These are phyloP conservation scores for Aspergillus novofumigatus DNA, from an alignment of 2,329 filamentous ascomycete genomes.

Conservation along the genomic window DNA sequence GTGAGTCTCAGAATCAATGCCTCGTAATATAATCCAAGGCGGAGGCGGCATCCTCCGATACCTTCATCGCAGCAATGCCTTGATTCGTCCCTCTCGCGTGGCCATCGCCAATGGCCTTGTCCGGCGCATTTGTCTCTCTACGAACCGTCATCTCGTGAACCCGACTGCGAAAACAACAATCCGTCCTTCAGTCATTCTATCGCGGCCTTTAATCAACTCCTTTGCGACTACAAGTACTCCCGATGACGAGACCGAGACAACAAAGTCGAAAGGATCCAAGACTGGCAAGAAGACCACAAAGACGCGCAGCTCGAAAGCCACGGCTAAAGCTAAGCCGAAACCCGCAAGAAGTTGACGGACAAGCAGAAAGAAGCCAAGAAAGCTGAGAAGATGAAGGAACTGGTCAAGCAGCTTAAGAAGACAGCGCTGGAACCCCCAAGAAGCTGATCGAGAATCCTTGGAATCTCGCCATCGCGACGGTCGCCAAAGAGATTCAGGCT, in stretches of 20 bases:
- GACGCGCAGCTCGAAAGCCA: slow-evolving; percentile 21
- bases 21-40: slow-evolving; percentile 28
- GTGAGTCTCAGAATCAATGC: slow-evolving; percentile 24
- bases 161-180: slow-evolving; percentile 8
- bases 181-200: slow-evolving; percentile 13
- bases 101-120: slow-evolving; percentile 24
- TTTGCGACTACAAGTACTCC: slow-evolving; percentile 32
- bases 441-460: slow-evolving; percentile 23
- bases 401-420: slow-evolving; percentile 32
- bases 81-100: slow-evolving; percentile 23
- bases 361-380: slow-evolving; percentile 27
- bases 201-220: slow-evolving; percentile 19
- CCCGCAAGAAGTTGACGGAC: slow-evolving; percentile 28
- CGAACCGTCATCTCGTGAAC: slow-evolving; percentile 12
- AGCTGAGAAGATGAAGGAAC: slow-evolving; percentile 25
- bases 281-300: slow-evolving; percentile 16
- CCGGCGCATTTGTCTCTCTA: slow-evolving; percentile 21
- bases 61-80: slow-evolving; percentile 22
- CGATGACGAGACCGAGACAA: slow-evolving; percentile 22
- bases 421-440: slow-evolving; percentile 35
- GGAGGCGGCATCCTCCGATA: slow-evolving; percentile 28
- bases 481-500: slow-evolving; percentile 12
- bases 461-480: slow-evolving; percentile 19
- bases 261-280: slow-evolving; percentile 17
- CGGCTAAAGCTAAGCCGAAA: slow-evolving; percentile 23